A percentile compares a stretch with the other conserved stretches of the same genome.
phyloP scores from a whole-genome alignment of 129 eudicot species.

The Lonicera japonica region DNA sequence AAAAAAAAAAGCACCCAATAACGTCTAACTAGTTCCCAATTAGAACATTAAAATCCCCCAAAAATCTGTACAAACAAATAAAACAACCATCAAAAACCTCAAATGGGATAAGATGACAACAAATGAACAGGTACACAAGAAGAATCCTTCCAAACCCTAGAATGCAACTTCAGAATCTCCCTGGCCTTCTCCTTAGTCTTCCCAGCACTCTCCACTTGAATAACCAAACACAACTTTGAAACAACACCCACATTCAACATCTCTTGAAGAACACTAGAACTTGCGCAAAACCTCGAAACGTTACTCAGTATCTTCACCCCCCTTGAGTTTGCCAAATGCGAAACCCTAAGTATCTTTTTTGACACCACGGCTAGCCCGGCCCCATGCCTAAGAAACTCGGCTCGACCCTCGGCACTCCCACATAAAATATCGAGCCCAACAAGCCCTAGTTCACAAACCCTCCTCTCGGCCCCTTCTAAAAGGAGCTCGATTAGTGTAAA shows the following conservation, averaged over 20 bases:
- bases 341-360: slow-evolving; percentile 26
- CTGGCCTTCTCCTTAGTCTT: slow-evolving; percentile 13
- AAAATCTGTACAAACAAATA: no score
- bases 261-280: slow-evolving; percentile 18
- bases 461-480: slow-evolving; percentile 6
- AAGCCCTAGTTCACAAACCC: slow-evolving; percentile 11
- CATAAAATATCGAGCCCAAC: slow-evolving; percentile 16
- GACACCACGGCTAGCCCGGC: slow-evolving; percentile 37
- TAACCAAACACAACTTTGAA: slow-evolving; percentile 13
- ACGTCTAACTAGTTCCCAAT: no score
- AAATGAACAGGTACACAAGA: slow-evolving; percentile 11
- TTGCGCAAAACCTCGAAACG: slow-evolving; percentile 21
- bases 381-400: slow-evolving; percentile 22
- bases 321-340: slow-evolving; percentile 20
- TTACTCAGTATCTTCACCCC: slow-evolving; percentile 23
- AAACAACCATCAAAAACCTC: neutral
- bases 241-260: slow-evolving; percentile 27
- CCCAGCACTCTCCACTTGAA: slow-evolving; percentile 10
- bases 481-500: slow-evolving; percentile 10
- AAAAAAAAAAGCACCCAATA: no score
- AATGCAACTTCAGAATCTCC: slow-evolving; percentile 11
- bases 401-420: slow-evolving; percentile 27
- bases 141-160: slow-evolving; percentile 23
- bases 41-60: no score
- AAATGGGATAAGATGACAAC: slow-evolving; percentile 14